A percentile compares a stretch with the other conserved stretches of the same genome.
Conservation (phyloP, 768 basidiomycete genomes). For the Mycena filopes region DNA sequence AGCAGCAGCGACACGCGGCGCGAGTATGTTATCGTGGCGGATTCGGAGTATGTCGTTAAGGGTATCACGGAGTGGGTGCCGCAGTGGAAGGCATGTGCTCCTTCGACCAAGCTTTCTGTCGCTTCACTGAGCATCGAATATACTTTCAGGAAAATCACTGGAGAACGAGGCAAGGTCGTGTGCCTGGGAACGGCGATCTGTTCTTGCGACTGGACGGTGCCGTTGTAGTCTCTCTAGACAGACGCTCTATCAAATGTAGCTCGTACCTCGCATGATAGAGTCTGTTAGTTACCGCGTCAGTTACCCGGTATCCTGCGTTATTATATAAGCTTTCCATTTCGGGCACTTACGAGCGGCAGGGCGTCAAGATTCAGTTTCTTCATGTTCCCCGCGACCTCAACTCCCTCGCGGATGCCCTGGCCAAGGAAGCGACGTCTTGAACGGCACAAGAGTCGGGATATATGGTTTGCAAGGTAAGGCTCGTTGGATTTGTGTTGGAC, state of each 20-base stretch:
- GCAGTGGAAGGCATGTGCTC: slow-evolving; percentile 41
- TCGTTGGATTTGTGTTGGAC: no score
- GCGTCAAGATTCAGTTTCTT: slow-evolving; percentile 38
- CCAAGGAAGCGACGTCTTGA: no score
- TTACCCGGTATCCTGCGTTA: no score
- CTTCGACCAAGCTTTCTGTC: background rate
- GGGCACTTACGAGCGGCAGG: slow-evolving; percentile 29
- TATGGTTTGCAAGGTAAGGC: no score
- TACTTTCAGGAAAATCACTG: slow-evolving; percentile 35
- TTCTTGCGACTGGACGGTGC: slow-evolving; percentile 38
- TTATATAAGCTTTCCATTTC: no score
- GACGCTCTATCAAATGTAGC: no score
- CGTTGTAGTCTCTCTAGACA: no score
- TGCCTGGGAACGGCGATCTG: slow-evolving; percentile 41
- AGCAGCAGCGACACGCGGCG: slow-evolving; percentile 5
- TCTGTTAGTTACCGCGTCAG: no score
- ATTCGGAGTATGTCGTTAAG: slow-evolving; percentile 48
- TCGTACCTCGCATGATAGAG: no score
- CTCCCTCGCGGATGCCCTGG: slow-evolving; percentile 36
- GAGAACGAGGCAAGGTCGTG: slow-evolving; percentile 29
- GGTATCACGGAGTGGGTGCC: slow-evolving; percentile 50
- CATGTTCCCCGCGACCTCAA: slow-evolving; percentile 39
- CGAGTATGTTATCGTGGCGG: slow-evolving; percentile 39
- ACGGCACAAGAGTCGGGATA: no score
- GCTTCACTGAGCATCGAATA: background rate